These are phyloP conservation scores for Williopsis jadinii DNA, from an alignment of 1,139 yeast species.

Conservation along the genomic window DNA sequence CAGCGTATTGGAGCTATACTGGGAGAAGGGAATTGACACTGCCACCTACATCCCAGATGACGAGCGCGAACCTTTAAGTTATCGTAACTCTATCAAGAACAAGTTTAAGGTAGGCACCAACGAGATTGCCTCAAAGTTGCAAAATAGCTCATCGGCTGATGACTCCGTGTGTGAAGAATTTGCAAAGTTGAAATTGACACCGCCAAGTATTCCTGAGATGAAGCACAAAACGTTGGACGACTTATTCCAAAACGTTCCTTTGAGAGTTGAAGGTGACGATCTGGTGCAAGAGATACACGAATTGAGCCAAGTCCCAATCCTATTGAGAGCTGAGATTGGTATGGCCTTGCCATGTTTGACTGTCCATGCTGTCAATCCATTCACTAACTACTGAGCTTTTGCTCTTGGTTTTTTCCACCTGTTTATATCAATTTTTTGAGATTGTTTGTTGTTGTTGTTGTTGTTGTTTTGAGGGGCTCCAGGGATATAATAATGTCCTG, in stretches of 20 bases:
- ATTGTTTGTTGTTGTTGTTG: neutral
- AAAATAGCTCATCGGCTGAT: conserved; percentile 12
- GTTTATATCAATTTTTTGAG: neutral
- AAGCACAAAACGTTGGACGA: neutral
- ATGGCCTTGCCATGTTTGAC: conserved; percentile 94
- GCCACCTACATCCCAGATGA: conserved; percentile 90
- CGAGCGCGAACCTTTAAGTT: conserved; percentile 70
- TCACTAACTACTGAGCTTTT: conserved; percentile 24
- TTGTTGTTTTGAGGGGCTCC: neutral
- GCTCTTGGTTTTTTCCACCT: no score
- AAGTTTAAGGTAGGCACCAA: conserved; percentile 68
- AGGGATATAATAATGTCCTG: neutral
- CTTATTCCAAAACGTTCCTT: conserved; percentile 43
- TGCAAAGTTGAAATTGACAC: conserved; percentile 39
- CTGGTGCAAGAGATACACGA: conserved; percentile 76
- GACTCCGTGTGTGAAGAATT: conserved; percentile 37
- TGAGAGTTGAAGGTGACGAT: conserved; percentile 55
- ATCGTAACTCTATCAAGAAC: conserved; percentile 71
- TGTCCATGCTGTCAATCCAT: conserved; percentile 90
- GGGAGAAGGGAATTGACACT: conserved; percentile 90
- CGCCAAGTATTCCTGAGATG: conserved; percentile 28
- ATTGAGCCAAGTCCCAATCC: conserved; percentile 71
- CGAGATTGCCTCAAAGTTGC: conserved; percentile 53
- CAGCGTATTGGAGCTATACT: conserved; percentile 70
- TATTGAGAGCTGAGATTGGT: conserved; percentile 87